Percentiles rank a stretch among this genome's conserved stretches.
phyloP scores from a whole-genome alignment of 1,284 basidiomycete species.

The Boletus calvinii region DNA sequence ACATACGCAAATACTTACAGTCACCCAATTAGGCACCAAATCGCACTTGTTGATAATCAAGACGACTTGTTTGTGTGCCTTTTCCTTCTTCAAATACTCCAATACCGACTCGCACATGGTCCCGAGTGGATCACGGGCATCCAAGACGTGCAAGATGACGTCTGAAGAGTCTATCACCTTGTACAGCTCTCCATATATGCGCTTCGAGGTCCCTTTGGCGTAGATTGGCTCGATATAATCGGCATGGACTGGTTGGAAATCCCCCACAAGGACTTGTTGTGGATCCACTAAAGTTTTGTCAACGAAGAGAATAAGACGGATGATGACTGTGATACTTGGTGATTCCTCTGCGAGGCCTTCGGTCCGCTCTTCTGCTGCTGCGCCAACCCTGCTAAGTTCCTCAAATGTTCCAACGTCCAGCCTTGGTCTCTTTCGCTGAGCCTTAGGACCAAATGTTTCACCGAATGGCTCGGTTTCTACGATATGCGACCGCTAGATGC shows the following conservation, averaged over 20 bases:
- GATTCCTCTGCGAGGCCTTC: conserved; percentile 12
- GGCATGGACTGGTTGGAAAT: conserved; percentile 59
- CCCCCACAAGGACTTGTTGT: conserved; percentile 20
- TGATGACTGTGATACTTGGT: conserved; percentile 12
- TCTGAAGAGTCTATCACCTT: conserved; percentile 99
- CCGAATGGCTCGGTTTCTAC: conserved; percentile 91
- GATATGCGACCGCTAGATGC: conserved; percentile 75
- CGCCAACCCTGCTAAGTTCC: conserved; percentile 74
- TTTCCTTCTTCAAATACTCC: conserved; percentile 94
- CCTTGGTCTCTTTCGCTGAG: conserved; percentile 85
- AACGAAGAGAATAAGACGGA: conserved; percentile 24
- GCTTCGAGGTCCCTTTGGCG: conserved; percentile 87
- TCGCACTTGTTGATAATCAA: conserved; percentile 99
- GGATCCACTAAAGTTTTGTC: conserved; percentile 15
- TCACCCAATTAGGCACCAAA: conserved; percentile 98
- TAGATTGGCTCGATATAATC: conserved; percentile 86
- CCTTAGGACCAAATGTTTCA: conserved; percentile 92
- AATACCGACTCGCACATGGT: conserved; percentile 97
- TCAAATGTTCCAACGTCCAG: conserved; percentile 85
- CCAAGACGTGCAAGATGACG: conserved; percentile 93
- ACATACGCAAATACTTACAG: conserved; percentile 55
- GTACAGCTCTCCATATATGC: conserved; percentile 98
- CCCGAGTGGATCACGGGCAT: conserved; percentile 94
- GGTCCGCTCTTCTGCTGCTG: conserved; percentile 37
- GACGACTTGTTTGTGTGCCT: conserved; percentile 96